These are phyloP conservation scores for Didymella pinodella DNA, from an alignment of 2,329 filamentous ascomycete genomes.

Conservation along the genomic window DNA sequence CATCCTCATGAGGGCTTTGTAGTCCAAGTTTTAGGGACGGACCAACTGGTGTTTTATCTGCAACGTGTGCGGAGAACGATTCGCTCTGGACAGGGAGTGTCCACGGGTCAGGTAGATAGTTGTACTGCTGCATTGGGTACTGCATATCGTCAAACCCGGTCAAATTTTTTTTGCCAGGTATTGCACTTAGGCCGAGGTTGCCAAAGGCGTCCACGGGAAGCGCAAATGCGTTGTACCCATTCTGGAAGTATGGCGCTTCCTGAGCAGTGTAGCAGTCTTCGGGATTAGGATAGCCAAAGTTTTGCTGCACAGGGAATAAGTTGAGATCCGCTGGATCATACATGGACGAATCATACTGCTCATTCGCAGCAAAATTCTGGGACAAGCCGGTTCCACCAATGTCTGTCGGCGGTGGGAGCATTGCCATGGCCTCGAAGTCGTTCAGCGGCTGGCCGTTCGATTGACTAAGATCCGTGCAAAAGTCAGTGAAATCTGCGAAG, in stretches of 20 bases:
- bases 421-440: background rate
- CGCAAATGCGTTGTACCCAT: background rate
- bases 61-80: background rate
- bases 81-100: background rate
- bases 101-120: background rate
- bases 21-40: background rate
- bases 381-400: background rate
- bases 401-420: background rate
- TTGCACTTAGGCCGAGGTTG: slow-evolving; percentile 2
- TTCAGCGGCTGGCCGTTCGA: background rate
- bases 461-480: background rate
- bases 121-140: background rate
- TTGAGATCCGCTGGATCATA: background rate
- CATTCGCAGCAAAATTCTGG: background rate
- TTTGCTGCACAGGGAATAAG: slow-evolving; percentile 1
- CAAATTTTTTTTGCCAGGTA: slow-evolving; percentile 2
- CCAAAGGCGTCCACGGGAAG: background rate
- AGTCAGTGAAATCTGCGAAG: background rate
- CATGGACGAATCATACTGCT: background rate
- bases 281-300: slow-evolving; percentile 5
- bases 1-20: background rate
- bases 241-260: slow-evolving; percentile 8
- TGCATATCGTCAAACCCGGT: background rate
- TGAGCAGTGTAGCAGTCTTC: slow-evolving; percentile 12
- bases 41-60: background rate